Evolutionary conservation across 495 filamentous ascomycete species (phyloP).

Genomic region (Penicillium bialowiezense): DNA sequence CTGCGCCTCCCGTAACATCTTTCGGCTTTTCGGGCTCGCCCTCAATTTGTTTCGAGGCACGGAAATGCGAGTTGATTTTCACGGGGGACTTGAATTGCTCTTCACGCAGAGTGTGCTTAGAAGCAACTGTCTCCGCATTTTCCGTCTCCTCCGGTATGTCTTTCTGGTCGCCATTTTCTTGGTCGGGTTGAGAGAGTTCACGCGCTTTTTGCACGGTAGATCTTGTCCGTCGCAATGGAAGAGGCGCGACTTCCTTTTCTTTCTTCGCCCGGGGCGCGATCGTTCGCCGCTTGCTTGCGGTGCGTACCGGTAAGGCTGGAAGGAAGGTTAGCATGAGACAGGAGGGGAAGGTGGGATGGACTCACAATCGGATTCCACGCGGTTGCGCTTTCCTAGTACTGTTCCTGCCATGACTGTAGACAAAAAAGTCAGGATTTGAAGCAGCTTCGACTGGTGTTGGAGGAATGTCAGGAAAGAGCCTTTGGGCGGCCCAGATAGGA

Average conservation of each 20-base stretch:
- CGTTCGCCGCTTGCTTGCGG: constrained; percentile 62
- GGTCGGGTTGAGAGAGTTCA: constrained; percentile 6
- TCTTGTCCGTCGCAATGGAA: constrained; percentile 32
- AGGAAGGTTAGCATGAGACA: constrained; percentile 5
- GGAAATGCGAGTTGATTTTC: constrained; percentile 31
- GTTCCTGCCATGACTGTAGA: constrained; percentile 54
- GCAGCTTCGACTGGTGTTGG: not conserved
- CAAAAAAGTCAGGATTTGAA: constrained; percentile 2
- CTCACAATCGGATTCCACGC: constrained; percentile 54
- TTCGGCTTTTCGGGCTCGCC: constrained; percentile 20
- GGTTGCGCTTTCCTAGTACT: constrained; percentile 62
- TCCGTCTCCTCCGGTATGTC: not conserved
- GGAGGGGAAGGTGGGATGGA: not conserved
- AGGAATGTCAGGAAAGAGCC: constrained; percentile 6
- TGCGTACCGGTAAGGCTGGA: constrained; percentile 43
- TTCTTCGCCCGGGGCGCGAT: constrained; percentile 35
- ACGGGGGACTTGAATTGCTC: constrained; percentile 28
- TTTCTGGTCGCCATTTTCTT: constrained; percentile 34
- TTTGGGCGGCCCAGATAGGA: constrained; percentile 6
- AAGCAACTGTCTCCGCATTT: constrained; percentile 9
- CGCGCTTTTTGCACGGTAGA: constrained; percentile 27
- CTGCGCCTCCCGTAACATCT: not conserved
- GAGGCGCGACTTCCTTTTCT: constrained; percentile 25
- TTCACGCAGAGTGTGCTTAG: constrained; percentile 31
- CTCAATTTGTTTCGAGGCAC: constrained; percentile 32